These are phyloP conservation scores for Fusarium hainanense DNA, from an alignment of 2,329 filamentous ascomycete species.

Conservation along the genomic window DNA sequence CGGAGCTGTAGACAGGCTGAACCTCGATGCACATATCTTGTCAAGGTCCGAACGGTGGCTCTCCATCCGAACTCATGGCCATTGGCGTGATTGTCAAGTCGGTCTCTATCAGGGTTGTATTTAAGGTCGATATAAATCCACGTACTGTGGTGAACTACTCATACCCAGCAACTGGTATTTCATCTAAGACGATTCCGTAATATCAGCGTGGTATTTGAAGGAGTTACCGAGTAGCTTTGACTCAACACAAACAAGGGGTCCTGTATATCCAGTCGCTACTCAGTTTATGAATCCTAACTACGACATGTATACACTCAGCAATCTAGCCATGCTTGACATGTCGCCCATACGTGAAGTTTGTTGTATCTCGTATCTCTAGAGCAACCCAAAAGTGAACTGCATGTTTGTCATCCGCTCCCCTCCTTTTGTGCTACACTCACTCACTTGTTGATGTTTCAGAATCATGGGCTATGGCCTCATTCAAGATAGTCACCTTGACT, in stretches of 20 bases:
- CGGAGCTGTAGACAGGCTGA: neutral
- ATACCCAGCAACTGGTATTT: neutral
- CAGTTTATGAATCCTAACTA: neutral
- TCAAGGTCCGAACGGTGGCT: neutral
- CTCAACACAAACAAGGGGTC: neutral
- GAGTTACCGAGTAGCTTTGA: too few species aligned
- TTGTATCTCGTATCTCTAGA: constrained; percentile 3
- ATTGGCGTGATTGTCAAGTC: neutral
- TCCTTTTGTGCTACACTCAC: neutral
- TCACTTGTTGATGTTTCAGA: neutral
- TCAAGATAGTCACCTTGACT: neutral
- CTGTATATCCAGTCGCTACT: neutral
- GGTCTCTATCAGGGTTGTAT: neutral
- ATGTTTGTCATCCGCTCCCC: neutral
- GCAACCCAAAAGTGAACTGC: neutral
- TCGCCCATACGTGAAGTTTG: neutral
- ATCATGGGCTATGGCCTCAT: neutral
- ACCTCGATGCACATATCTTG: neutral
- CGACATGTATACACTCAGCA: neutral
- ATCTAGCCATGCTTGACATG: neutral
- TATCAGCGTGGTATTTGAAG: neutral
- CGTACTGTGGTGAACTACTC: neutral
- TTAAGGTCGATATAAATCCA: neutral
- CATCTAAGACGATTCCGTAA: neutral
- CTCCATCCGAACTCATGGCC: neutral